Evolutionary conservation across 257 asterid species (phyloP).

Genomic region (Dorcoceras hygrometricum): DNA sequence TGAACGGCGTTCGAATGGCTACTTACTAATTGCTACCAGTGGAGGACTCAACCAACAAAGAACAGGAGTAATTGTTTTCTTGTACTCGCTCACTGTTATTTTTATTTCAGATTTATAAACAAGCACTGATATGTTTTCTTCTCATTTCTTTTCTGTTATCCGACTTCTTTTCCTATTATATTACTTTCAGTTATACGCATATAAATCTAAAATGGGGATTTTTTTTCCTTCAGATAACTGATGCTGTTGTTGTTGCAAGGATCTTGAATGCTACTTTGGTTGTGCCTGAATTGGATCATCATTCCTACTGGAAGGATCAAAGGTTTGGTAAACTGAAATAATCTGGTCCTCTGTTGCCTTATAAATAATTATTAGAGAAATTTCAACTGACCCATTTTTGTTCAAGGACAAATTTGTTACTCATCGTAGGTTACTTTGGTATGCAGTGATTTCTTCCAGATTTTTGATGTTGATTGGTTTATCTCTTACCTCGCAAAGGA

Average conservation of each 20-base stretch:
- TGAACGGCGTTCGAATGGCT: constrained; percentile 79
- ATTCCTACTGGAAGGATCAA: constrained; percentile 95
- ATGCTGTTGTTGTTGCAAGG: constrained; percentile 98
- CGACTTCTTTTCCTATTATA: constrained; percentile 27
- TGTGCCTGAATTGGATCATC: constrained; percentile 93
- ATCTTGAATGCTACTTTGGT: constrained; percentile 94
- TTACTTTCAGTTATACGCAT: constrained; percentile 20
- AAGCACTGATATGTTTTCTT: constrained; percentile 8
- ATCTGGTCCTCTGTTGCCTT: constrained; percentile 18
- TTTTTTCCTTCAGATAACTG: constrained; percentile 72
- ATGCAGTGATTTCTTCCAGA: constrained; percentile 84
- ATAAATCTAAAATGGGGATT: constrained; percentile 22
- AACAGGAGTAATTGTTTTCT: constrained; percentile 60
- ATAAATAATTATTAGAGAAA: constrained; percentile 8
- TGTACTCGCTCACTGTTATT: constrained; percentile 17
- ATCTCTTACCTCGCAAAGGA: constrained; percentile 90
- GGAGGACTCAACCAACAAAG: constrained; percentile 48
- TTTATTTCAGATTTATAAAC: constrained; percentile 15
- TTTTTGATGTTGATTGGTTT: constrained; percentile 96
- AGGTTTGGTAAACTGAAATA: constrained; percentile 51
- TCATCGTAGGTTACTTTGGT: constrained; percentile 30
- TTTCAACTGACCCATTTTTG: constrained; percentile 15
- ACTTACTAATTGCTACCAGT: constrained; percentile 94
- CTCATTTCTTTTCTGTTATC: constrained; percentile 8
- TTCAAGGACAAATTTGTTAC: constrained; percentile 13